Evolutionary conservation across 768 basidiomycete species (phyloP), one percentile per base, ranked within the genome.

Genomic region (Pleurotus tuoliensis): DNA sequence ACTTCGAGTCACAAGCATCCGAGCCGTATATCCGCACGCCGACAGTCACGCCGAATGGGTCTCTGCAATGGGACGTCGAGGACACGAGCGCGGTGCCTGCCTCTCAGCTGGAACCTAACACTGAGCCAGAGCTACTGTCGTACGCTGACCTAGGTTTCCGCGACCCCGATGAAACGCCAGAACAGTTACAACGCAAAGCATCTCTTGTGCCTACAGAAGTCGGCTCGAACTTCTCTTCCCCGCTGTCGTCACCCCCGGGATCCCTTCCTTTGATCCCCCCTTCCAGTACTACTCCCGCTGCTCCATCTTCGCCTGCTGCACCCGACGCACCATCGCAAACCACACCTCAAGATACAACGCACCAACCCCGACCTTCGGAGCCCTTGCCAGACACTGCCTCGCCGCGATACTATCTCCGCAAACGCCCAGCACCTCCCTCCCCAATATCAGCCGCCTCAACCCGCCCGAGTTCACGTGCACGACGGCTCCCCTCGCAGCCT

Each of bases 41-140:
- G 9, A 55, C 78, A 27, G 71, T 79, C 30, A 82, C 83, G 6
- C 82, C 83, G 3, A 79, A 80, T 53, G 80, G 81, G 37, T 82
- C 82, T n/a, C 63, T 78, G 12, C 73, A 75, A 54, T 80, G 76
- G 75, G 67, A 66, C 27, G 59, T 71, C 25, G 55, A 63, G 18
- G 66, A 73, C 58, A 65, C 63, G 8, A 71, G 67, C 59, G 63
- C 66, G 38, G 56, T 71, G 2, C 69, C 77, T 27, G 55, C 68
- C 8, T 75, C 76, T 4, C 74, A 75, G 60, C 61, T 74, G 20
- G 73, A 77, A 54, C 15, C 67, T 13, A 49, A 62, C 55, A 56
- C 62, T 2, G 52, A 63, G 20, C 61, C 64, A 37, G 70, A 69
- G 46, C 63, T 73, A 7, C 57, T 76, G 22, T 69, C 73, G 11